Evolutionary conservation across 225 moss, liverwort and hornwort genomes (phyloP).

Genomic region (Climacium dendroides): DNA sequence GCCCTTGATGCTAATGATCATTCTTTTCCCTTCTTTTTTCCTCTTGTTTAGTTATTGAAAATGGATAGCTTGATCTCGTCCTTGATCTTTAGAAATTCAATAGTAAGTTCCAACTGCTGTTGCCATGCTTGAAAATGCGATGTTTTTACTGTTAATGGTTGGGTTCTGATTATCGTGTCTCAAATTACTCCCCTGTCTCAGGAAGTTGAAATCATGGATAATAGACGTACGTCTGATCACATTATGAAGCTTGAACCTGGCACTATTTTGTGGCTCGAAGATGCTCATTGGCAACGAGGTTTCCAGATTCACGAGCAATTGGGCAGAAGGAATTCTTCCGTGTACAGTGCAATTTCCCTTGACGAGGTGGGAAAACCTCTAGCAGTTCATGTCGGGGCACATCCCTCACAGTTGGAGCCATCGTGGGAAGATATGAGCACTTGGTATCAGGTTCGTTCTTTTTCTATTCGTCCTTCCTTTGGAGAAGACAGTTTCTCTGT

Average conservation of each 20-base stretch:
- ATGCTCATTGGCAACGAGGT: conserved; percentile 97
- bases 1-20: not conserved
- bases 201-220: conserved; percentile 13
- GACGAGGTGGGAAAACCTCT: conserved; percentile 83
- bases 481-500: not conserved
- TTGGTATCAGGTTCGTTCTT: conserved; percentile 69
- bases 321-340: conserved; percentile 59
- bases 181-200: not conserved
- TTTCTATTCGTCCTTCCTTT: not conserved
- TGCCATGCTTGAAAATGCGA: not conserved
- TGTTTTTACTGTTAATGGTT: not conserved
- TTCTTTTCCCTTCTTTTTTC: not conserved
- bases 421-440: conserved; percentile 99
- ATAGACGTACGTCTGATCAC: conserved; percentile 40
- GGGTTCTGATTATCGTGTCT: not conserved
- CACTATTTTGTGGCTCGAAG: conserved; percentile 95
- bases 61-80: not conserved
- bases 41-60: not conserved
- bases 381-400: conserved; percentile 81
- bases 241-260: conserved; percentile 82
- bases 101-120: not conserved
- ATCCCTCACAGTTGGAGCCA: conserved; percentile 92
- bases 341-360: conserved; percentile 78
- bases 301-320: conserved; percentile 91
- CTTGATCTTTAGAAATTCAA: not conserved